phyloP scores from a whole-genome alignment of 2,329 filamentous ascomycete genomes.

The Colletotrichum limetticola region DNA sequence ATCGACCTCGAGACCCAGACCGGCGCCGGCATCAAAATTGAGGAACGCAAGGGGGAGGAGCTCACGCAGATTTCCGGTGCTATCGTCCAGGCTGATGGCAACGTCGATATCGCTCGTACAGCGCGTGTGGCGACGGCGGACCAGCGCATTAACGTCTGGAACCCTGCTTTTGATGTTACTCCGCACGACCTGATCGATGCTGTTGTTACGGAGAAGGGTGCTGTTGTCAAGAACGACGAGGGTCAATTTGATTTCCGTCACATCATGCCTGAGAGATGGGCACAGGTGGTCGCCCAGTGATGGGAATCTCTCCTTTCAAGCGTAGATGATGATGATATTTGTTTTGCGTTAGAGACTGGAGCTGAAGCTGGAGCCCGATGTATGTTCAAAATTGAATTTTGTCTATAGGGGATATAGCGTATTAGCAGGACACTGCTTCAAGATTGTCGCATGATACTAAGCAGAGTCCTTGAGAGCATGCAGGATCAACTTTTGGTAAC shows the following conservation, averaged over 20 bases:
- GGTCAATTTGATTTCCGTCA: slow-evolving; percentile 75
- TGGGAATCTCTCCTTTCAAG: background rate
- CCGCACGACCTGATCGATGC: slow-evolving; percentile 90
- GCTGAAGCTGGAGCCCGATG: background rate
- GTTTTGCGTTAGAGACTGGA: background rate
- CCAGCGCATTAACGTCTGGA: slow-evolving; percentile 88
- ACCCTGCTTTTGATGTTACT: slow-evolving; percentile 96
- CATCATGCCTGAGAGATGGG: slow-evolving; percentile 68
- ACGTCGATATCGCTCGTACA: slow-evolving; percentile 69
- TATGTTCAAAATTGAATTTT: background rate
- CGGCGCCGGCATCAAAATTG: slow-evolving; percentile 86
- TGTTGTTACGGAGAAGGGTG: slow-evolving; percentile 91
- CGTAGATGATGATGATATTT: background rate
- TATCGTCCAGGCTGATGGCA: slow-evolving; percentile 70
- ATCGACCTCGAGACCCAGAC: slow-evolving; percentile 86
- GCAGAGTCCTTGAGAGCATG: slow-evolving; percentile 55
- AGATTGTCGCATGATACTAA: background rate
- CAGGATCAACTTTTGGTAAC: slow-evolving; percentile 78
- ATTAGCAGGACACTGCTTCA: background rate
- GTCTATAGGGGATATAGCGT: background rate
- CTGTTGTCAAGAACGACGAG: slow-evolving; percentile 78
- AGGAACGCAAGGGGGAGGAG: slow-evolving; percentile 84
- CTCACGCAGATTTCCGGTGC: slow-evolving; percentile 87
- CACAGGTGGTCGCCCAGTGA: slow-evolving; percentile 39
- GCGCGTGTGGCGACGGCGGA: slow-evolving; percentile 84